A percentile compares a stretch with the other conserved stretches of the same genome.
These are phyloP conservation scores for Penstemon davidsonii DNA, from an alignment of 257 asterid genomes.

Conservation along the genomic window DNA sequence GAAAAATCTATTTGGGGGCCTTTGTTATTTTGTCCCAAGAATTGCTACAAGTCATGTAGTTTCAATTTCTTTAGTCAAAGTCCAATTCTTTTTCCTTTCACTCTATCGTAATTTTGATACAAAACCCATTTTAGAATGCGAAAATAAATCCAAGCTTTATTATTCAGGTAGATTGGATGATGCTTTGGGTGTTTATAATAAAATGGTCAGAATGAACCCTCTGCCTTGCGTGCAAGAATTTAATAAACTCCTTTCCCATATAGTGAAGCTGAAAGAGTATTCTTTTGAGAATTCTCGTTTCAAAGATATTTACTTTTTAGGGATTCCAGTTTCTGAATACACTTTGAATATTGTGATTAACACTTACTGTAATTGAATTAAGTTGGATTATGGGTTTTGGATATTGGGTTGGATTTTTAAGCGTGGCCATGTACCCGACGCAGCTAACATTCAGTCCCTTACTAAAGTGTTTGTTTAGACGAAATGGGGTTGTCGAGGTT, in stretches of 20 bases:
- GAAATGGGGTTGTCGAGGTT: conserved; percentile 26
- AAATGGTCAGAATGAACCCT: conserved; percentile 19
- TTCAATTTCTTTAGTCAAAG: too few relatives aligned
- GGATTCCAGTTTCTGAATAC: conserved; percentile 4
- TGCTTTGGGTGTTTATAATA: conserved; percentile 15
- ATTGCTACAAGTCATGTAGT: too few relatives aligned
- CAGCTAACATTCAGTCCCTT: background rate
- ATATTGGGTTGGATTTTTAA: conserved; percentile 26
- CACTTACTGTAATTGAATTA: conserved; percentile 7
- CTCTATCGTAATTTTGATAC: background rate
- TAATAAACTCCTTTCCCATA: conserved; percentile 18
- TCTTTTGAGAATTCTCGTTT: background rate
- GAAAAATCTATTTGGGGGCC: too few relatives aligned
- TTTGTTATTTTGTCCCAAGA: too few relatives aligned
- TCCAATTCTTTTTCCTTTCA: too few relatives aligned
- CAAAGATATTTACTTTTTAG: conserved; percentile 16
- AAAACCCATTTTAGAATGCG: background rate
- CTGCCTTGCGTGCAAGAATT: conserved; percentile 20
- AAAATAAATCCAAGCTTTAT: background rate
- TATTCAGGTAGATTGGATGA: background rate
- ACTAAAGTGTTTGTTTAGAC: conserved; percentile 23
- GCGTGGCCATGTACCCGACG: conserved; percentile 12
- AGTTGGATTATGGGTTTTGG: conserved; percentile 24
- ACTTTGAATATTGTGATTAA: conserved; percentile 22
- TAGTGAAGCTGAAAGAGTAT: conserved; percentile 19